Evolutionary conservation across 495 filamentous ascomycete genomes (phyloP), one percentile per base, ranked within the genome.

Genomic region (Penicillium turbatum): DNA sequence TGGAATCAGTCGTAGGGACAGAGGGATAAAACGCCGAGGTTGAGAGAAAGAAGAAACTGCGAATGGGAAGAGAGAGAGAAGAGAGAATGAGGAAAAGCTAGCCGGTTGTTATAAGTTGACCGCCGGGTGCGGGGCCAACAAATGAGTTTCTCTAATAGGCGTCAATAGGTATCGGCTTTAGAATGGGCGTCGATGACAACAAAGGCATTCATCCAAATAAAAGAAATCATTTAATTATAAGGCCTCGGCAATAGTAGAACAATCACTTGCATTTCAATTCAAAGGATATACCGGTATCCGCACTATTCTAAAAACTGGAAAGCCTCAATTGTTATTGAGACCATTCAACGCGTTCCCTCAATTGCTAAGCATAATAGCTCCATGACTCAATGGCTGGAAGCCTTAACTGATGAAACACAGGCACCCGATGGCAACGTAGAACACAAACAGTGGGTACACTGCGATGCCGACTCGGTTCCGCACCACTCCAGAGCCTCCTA

Each of bases 381-480:
- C 46, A 19, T 43, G 27, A 15, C 36, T 30, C 11, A 24, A 42
- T 45, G 34, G 27, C 27, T 17, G 31, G 29, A 21, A 15, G 10
- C 44, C 45, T 62, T 82, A 98, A 69, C 90, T 95, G 63, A 98
- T 95, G 63, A 97, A 95, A 72, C 93, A 98, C 44, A 98, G 79
- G 67, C 91, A 96, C 7, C 91, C 93, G 53, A 98, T 78, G 3
- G 87, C 86, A 42, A 96, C 71, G 72, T 98, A 98, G 68, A 97
- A 98, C n/a, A 97, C 86, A 59, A 95, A 88, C 41, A 98, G 73
- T 34, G 93, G 93, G 65, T 92, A 98, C 24, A 98, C 92, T 13
- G 93, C 95, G 63, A 98, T 83, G 13, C 89, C 91, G 38, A 98
- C 92, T 34, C 95, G 82, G 71, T 97, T 96, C 72, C 88, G 88